These are phyloP conservation scores for Apodospora peruviana DNA, from an alignment of 495 filamentous ascomycete species.

Conservation along the genomic window DNA sequence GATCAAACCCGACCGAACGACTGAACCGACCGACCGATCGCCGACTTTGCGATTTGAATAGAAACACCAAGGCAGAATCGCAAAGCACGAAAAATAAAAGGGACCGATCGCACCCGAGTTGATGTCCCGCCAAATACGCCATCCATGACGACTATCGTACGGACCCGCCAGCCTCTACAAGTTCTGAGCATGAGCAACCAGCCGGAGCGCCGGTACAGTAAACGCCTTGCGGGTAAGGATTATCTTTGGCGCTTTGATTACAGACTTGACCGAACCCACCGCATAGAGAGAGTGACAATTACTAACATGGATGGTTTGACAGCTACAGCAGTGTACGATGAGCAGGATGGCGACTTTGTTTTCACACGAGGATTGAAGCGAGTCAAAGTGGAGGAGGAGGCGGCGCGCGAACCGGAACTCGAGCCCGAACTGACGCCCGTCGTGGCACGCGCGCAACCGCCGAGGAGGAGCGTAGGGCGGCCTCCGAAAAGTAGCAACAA, in stretches of 20 bases:
- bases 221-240: conserved; percentile 50
- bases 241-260: neutral
- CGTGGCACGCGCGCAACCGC: conserved; percentile 19
- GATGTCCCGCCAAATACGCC: conserved; percentile 27
- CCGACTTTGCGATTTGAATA: too few species aligned
- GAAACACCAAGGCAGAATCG: neutral
- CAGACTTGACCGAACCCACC: neutral
- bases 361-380: conserved; percentile 54
- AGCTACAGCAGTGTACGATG: conserved; percentile 51
- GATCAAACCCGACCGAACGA: too few species aligned
- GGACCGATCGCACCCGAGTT: neutral
- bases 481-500: conserved; percentile 27
- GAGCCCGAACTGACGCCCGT: conserved; percentile 22
- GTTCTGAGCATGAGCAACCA: conserved; percentile 56
- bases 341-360: conserved; percentile 60
- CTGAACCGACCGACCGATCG: too few species aligned
- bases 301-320: too few species aligned
- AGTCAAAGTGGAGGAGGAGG: conserved; percentile 29
- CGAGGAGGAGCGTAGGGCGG: conserved; percentile 36
- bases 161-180: conserved; percentile 52
- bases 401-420: conserved; percentile 35
- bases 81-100: neutral
- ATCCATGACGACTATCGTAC: conserved; percentile 60
- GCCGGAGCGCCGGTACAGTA: conserved; percentile 49
- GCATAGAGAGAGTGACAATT: too few species aligned